Conservation (phyloP, 129 eudicot genomes). For the Arctium lappa region DNA sequence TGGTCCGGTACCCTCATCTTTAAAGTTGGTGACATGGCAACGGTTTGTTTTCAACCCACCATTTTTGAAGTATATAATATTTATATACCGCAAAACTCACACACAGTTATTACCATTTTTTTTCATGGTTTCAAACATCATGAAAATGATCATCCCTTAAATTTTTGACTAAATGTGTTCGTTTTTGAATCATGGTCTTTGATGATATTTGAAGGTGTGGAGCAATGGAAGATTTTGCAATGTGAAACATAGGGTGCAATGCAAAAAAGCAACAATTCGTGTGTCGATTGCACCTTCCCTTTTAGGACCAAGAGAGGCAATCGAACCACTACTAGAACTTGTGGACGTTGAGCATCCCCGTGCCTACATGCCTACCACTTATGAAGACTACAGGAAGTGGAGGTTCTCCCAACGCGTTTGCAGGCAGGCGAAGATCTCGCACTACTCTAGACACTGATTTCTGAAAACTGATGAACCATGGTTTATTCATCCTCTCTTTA, state of each 20-base stretch:
- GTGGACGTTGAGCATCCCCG: constrained; percentile 24
- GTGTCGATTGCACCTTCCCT: neutral
- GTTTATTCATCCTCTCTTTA: neutral
- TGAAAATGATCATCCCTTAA: neutral
- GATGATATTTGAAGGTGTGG: neutral
- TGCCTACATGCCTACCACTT: constrained; percentile 17
- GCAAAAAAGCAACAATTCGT: neutral
- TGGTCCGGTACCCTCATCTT: constrained; percentile 35
- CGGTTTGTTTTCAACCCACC: constrained; percentile 26
- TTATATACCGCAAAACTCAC: neutral
- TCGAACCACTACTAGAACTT: neutral
- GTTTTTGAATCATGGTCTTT: neutral
- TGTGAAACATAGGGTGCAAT: neutral
- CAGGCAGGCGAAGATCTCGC: constrained; percentile 33
- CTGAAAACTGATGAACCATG: neutral
- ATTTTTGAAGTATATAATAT: neutral
- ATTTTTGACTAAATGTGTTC: neutral
- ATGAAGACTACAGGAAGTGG: constrained; percentile 27
- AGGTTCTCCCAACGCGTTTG: constrained; percentile 12
- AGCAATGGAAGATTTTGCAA: too few species aligned
- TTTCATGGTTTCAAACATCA: neutral
- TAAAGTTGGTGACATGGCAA: constrained; percentile 60
- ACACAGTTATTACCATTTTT: neutral
- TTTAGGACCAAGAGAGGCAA: neutral
- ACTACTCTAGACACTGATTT: neutral